Conservation (phyloP, 768 basidiomycete genomes). For the Amanita pallidorosea region DNA sequence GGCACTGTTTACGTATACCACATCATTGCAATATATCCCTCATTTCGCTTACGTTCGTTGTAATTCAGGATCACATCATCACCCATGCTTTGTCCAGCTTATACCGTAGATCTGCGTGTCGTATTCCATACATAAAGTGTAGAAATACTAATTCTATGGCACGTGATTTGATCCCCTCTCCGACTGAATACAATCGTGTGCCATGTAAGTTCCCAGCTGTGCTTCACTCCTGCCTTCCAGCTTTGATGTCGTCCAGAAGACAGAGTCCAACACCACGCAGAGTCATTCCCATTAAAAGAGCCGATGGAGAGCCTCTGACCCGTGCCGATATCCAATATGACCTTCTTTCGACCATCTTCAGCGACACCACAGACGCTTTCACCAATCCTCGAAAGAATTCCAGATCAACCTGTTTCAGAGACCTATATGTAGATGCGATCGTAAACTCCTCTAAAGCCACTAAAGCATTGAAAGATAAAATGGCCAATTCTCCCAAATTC, state of each 20-base stretch:
- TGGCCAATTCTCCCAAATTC: constrained; percentile 47
- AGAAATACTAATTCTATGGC: neutral
- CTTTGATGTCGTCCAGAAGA: constrained; percentile 23
- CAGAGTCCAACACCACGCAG: constrained; percentile 32
- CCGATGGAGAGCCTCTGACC: constrained; percentile 57
- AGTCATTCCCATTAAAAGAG: constrained; percentile 36
- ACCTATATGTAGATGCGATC: constrained; percentile 43
- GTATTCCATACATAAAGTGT: neutral
- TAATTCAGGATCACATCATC: constrained; percentile 1
- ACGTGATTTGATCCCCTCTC: constrained; percentile 3
- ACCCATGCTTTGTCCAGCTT: neutral
- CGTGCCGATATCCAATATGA: constrained; percentile 70
- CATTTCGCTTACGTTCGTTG: constrained; percentile 2
- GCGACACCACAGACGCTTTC: constrained; percentile 48
- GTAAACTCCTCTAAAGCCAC: constrained; percentile 56
- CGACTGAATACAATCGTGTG: neutral
- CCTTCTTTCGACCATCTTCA: constrained; percentile 69
- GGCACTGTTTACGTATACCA: constrained; percentile 4
- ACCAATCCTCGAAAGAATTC: constrained; percentile 30
- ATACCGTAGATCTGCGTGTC: constrained; percentile 2
- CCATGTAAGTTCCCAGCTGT: constrained; percentile 3
- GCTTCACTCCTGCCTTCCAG: neutral
- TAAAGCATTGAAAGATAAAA: constrained; percentile 61
- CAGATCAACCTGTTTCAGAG: constrained; percentile 42
- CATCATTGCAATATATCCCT: constrained; percentile 8